Base-by-base conservation (phyloP, 2,329 filamentous ascomycete genomes). In the Apiospora pterosperma region DNA sequence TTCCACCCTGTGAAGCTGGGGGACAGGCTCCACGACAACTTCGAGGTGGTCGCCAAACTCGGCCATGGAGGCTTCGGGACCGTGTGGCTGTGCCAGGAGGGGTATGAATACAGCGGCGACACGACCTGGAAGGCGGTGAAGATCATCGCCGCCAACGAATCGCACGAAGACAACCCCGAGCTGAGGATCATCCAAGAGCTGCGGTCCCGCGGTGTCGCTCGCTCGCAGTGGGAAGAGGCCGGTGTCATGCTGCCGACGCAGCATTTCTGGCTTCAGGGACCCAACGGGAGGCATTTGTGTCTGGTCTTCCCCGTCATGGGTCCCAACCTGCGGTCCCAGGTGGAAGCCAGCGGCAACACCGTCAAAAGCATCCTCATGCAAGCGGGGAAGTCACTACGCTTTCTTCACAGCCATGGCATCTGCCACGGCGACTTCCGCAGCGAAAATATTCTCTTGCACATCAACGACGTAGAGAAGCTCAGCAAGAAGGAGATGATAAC, bases 351-450 rank as follows among this genome's bases (percentile, higher is more conserved):
- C 19, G 19, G 11, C 28, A 34, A 21, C 1, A 48, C 48, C 28
- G 52, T 65, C 36, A 58, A 36, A 31, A 16, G 39, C 1, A 21
- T 63, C n/a, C 41, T 62, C 25, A 25, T 31, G 16, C 48, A 65
- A 21, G n/a, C 39, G 5, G 61, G 25, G 2, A 28, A 31, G 23
- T 36, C 59, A 14, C 61, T 63, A 31, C 36, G 28, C 10, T 55
- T 38, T 23, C 44, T 63, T 0, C 61, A 62, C 21, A 23, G 31
- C 8, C 14, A 42, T 21, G 41, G 48, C n/a, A 61, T 65, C 16
- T 65, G 64, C 39, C 64, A 65, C 28, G 64, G 61, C 34, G 64
- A 65, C 21, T 63, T 63, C 38, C 28, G 52, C 21, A 59, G 38
- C 10, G 21, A 36, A 31, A 65, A 63, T 21, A 42, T 65, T 12